Percentiles rank a stretch among this genome's conserved stretches.
Conservation (phyloP, 495 filamentous ascomycete species). For the Neohortaea acidophila region DNA sequence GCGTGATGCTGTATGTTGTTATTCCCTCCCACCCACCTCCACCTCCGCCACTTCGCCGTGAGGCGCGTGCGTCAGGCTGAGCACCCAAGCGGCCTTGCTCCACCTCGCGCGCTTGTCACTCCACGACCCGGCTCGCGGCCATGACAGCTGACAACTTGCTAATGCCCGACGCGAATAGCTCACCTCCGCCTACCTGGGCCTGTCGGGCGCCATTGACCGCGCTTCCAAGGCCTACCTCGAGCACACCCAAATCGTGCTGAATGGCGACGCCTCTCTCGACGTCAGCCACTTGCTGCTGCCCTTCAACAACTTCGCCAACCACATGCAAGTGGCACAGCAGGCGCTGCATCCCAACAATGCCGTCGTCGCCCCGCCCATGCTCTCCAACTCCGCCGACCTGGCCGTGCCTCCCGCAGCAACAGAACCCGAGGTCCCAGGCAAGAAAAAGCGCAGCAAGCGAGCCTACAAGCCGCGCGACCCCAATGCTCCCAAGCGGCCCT, state of each 20-base stretch:
- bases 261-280: constrained; percentile 16
- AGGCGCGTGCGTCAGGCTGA: too few species aligned
- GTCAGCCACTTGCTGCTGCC: constrained; percentile 17
- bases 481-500: constrained; percentile 81
- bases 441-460: constrained; percentile 42
- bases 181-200: constrained; percentile 32
- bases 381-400: not conserved
- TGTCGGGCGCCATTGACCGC: constrained; percentile 30
- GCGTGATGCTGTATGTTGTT: constrained; percentile 50
- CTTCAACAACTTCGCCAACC: constrained; percentile 10
- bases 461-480: constrained; percentile 55
- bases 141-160: too few species aligned
- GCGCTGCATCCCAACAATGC: constrained; percentile 5
- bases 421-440: constrained; percentile 1
- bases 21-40: too few species aligned
- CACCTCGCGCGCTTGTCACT: too few species aligned
- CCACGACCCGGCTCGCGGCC: too few species aligned
- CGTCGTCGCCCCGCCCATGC: not conserved
- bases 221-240: constrained; percentile 58
- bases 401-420: not conserved
- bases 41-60: too few species aligned
- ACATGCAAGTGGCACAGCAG: constrained; percentile 6
- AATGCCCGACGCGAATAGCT: constrained; percentile 27
- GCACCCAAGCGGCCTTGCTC: too few species aligned
- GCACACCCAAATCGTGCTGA: constrained; percentile 65